Base-by-base conservation (phyloP, 345 rosid species). In the thale cress (Arabidopsis thaliana) region DNA sequence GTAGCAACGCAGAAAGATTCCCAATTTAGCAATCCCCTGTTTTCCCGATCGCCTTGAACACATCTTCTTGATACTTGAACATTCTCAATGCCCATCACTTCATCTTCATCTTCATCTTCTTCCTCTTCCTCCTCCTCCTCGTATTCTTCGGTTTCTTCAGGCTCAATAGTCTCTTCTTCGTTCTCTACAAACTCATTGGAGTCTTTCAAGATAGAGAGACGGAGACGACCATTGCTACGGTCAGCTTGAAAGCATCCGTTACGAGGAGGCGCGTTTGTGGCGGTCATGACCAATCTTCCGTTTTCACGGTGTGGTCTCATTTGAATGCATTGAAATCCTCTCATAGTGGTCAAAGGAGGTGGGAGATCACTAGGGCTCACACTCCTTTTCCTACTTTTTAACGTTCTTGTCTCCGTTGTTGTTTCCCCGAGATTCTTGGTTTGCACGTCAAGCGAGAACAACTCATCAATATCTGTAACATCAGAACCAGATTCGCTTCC, bases 401-500 rank as follows among this genome's bases (percentile, higher is more conserved):
- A 75, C 64, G 77, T 61, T 80, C 82, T 73, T 53, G 82, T 67
- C 20, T 83, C 81, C 63, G 68, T 76, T 56, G 40, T n/a, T 60
- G 66, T 11, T 28, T 61, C 73, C 11, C 9, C 40, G 11, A 32
- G 24, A 64, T 74, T 67, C 71, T 73, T 74, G 60, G 5, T 60
- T 20, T 46, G 70, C 53, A 68, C 67, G 69, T 69, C 82, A 58
- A 81, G 49, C 16, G 79, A 74, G 80, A 84, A 81, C 53, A 84
- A 45, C 60, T 72, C 77, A 16, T 74, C 75, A 6, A 65, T 70
- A 0, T 84, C 88, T 8, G 63, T 62, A 37, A 72, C 79, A 59
- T 88, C 91, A 64, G 85, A 86, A 6, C 98, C 97, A 12, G 91
- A 85, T 78, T 94, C 97, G 41, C 83, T 88, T 16, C 98, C 97